Base-by-base conservation (phyloP, 352 stramenopile species). In the Pythium monospermum region DNA sequence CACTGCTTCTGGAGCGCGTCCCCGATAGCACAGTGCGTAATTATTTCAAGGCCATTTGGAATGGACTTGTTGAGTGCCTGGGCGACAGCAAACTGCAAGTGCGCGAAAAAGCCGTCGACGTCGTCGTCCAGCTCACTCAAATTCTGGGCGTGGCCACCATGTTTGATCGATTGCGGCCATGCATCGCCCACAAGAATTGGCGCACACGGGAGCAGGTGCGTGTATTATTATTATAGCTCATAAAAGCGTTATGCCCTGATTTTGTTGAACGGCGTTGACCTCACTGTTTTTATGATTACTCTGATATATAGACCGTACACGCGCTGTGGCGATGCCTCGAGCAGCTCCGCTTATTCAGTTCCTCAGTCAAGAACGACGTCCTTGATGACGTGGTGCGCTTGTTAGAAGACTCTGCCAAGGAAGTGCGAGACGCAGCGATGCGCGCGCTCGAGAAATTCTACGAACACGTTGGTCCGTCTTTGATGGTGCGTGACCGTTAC, bases 341-440 rank as follows among this genome's bases (percentile, higher is more conserved):
- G 42, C 27, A 66, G 21, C 62, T 78, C 30, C 55, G 78, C 2
- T 43, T 80, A 37, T 80, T 88, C 19, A 59, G 53, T 31, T 47
- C 69, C 15, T 66, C 66, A 7, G 69, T 59, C 32, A 80, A 88
- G 51, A 64, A 76, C 28, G 72, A 89, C 18, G 60, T 76, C 35
- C 54, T 91, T 19, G 58, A 85, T 16, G 68, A 87, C 49, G 71
- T 83, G 28, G 52, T 94, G 21, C 68, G 69, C 21, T 45, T 90
- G 8, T 58, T 94, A 0, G 79, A 92, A 59, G 83, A 94, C 52
- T 89, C 83, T 26, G 71, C 81, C 0, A 94, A 94, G 48, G 79
- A 94, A 68, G 83, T 94, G 49, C 81, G 83, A 15, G 64, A 90
- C n/a, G 61, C 81, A 2, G 75, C 75, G 6, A 77, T 94, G 36